Base-by-base conservation (phyloP, 805 yeast genomes). In the Candida chauliodis region DNA sequence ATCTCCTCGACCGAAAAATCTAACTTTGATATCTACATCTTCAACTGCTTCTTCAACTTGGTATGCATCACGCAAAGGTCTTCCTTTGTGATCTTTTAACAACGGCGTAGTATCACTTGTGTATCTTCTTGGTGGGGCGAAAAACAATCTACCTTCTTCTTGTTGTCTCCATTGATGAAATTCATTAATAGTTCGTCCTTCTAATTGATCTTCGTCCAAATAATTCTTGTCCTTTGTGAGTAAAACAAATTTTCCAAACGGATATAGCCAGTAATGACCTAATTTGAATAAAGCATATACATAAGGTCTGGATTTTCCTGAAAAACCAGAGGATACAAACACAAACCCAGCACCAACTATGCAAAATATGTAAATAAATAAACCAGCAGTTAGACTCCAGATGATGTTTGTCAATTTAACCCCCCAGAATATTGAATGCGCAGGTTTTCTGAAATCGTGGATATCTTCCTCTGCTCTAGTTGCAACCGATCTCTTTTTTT, bases 391-490 rank as follows among this genome's bases (percentile, higher is more conserved):
- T 4, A 74, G 37, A 1, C 84, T 60, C 96, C 97, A 93, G 0
- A 85, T 31, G 8, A 73, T 43, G 56, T 93, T 91, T 9, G 88
- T 79, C 2, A 84, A 30, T 49, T 66, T 70, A 4, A 89, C 90
- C 4, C 77, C 71, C 70, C 78, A 71, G 3, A 76, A 69, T 7
- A 86, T 78, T 3, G 63, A 75, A 66, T 44, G 75, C 56, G 37
- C 72, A 52, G 68, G 69, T 48, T 47, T 65, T 50, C 56, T 46
- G 13, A 81, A 76, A 33, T 88, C 90, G 59, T 91, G 97, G 48
- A 93, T 87, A 69, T 93, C 99, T 45, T 84, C 84, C 43, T 87
- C 95, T 2, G 98, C 97, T 42, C 87, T 81, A 28, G 80, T 73
- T 49, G 93, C 93, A 22, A 93, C 97, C 3, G 96, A 86, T 52